Conservation (phyloP, 306 rosid species). For the Ormosia emarginata region DNA sequence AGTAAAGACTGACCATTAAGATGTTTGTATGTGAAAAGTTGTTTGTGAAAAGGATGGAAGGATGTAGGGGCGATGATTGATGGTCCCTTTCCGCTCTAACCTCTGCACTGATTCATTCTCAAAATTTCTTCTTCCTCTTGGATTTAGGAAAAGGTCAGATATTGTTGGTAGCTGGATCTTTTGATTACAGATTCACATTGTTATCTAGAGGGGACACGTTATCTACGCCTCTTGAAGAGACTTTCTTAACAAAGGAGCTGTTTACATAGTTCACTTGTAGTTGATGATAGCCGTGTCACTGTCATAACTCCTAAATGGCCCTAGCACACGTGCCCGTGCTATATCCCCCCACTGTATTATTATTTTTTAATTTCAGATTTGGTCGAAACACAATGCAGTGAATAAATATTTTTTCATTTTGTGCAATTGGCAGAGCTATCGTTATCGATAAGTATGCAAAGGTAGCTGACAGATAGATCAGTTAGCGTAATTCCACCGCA, state of each 20-base stretch:
- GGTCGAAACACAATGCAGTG: background rate
- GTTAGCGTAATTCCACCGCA: conserved; percentile 5
- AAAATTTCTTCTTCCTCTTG: conserved; percentile 25
- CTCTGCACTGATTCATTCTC: conserved; percentile 7
- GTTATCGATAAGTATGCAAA: conserved; percentile 16
- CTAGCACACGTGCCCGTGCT: conserved; percentile 25
- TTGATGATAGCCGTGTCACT: conserved; percentile 17
- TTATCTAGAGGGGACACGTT: conserved; percentile 12
- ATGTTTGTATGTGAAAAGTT: conserved; percentile 29
- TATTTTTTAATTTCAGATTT: background rate
- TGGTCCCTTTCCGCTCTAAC: conserved; percentile 26
- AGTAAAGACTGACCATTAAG: conserved; percentile 22
- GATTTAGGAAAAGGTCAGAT: conserved; percentile 26
- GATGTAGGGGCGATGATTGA: conserved; percentile 5
- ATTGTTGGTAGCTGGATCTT: conserved; percentile 9
- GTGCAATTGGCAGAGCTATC: background rate
- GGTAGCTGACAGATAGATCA: conserved; percentile 26
- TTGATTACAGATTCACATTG: background rate
- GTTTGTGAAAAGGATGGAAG: conserved; percentile 15
- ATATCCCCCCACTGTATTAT: background rate
- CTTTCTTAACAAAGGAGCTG: background rate
- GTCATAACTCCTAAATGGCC: background rate
- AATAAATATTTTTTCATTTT: background rate
- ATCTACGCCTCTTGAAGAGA: background rate
- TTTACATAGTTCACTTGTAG: background rate